Conservation (phyloP, 192 early-diverging fungal species). For the Lunasporangiospora selenospora region DNA sequence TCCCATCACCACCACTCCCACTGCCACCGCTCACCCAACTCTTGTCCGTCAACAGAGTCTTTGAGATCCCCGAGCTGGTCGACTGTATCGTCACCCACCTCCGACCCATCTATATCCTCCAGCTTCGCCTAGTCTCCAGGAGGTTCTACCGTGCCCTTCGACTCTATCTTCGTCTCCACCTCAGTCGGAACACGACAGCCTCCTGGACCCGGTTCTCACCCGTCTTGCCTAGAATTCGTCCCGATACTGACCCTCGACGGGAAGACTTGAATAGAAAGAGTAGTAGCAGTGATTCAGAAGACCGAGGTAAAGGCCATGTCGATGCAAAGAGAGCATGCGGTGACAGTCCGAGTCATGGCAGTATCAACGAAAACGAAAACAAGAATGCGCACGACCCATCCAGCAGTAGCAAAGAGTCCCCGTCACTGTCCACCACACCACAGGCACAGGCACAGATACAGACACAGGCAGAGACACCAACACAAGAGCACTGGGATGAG, state of each 20-base stretch:
- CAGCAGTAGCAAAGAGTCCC: no score
- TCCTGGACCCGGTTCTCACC: constrained; percentile 28
- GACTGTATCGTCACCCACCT: constrained; percentile 19
- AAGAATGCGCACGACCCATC: not conserved
- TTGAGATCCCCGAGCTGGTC: constrained; percentile 31
- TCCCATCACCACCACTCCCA: no score
- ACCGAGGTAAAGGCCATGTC: no score
- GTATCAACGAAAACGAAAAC: not conserved
- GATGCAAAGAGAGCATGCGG: no score
- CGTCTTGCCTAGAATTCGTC: not conserved
- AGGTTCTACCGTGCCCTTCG: constrained; percentile 9
- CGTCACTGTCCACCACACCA: no score
- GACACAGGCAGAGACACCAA: no score
- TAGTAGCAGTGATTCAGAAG: not conserved
- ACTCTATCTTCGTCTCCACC: constrained; percentile 26
- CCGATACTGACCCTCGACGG: not conserved
- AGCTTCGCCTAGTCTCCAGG: constrained; percentile 26
- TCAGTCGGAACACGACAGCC: constrained; percentile 16
- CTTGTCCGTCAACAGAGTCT: constrained; percentile 20
- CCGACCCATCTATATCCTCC: constrained; percentile 18
- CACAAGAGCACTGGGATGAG: no score
- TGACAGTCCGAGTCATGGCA: no score
- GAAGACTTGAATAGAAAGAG: not conserved
- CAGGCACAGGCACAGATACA: no score
- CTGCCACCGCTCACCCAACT: no score